Conservation (phyloP, 768 basidiomycete genomes). For the Tylopilus balloui region DNA sequence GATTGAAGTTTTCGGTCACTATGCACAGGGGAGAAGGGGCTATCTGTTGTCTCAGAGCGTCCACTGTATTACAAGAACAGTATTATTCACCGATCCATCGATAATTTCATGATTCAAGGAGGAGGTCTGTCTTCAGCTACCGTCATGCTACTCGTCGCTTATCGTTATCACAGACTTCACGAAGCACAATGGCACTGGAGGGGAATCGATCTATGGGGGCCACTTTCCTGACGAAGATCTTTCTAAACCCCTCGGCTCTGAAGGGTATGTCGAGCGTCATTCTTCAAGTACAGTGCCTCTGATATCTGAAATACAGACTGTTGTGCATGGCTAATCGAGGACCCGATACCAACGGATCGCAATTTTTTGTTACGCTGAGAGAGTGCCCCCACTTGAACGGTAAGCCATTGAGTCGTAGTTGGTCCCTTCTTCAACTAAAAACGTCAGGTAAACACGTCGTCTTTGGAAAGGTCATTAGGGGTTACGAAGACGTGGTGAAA, state of each 20-base stretch:
- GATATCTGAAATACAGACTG: conserved; percentile 38
- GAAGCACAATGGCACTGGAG: conserved; percentile 72
- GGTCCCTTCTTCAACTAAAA: conserved; percentile 1
- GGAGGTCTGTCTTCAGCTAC: conserved; percentile 46
- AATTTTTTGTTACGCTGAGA: conserved; percentile 83
- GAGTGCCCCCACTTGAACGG: conserved; percentile 73
- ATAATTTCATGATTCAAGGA: conserved; percentile 77
- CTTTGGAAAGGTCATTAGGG: conserved; percentile 53
- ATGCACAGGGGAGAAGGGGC: conserved; percentile 82
- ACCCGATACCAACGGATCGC: conserved; percentile 79
- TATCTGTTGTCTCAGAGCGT: conserved; percentile 55
- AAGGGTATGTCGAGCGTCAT: conserved; percentile 41
- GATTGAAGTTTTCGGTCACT: conserved; percentile 69
- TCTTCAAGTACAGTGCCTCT: neutral
- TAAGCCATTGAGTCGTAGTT: conserved; percentile 22
- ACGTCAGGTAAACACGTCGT: conserved; percentile 55
- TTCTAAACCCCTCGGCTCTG: conserved; percentile 53
- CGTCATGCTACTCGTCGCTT: neutral
- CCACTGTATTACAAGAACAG: conserved; percentile 81
- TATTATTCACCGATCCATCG: conserved; percentile 74
- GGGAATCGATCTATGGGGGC: conserved; percentile 76
- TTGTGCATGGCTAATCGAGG: conserved; percentile 91
- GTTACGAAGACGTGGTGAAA: conserved; percentile 55
- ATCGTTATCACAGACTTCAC: conserved; percentile 57
- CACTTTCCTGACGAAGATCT: conserved; percentile 79